Conservation (phyloP, 2,329 filamentous ascomycete genomes). For the Capronia coronata region DNA sequence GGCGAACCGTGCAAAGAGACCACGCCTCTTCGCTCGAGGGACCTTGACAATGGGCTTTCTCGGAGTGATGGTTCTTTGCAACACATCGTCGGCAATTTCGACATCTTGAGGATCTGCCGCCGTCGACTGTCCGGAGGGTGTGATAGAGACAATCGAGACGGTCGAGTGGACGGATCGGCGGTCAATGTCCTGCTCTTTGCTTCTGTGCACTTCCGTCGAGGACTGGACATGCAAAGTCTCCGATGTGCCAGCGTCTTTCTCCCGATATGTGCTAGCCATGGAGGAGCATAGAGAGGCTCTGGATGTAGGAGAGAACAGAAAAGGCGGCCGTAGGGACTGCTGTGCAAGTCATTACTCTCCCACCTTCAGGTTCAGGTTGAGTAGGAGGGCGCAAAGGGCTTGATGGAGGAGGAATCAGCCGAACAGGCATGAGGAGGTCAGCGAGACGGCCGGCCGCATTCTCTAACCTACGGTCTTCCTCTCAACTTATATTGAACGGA, state of each 20-base stretch:
- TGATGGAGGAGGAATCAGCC: no score
- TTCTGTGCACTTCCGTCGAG: conserved; percentile 3
- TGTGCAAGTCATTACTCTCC: conserved; percentile 14
- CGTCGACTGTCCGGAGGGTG: conserved; percentile 12
- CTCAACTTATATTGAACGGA: conserved; percentile 1
- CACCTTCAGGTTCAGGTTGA: no score
- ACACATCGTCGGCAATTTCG: conserved; percentile 16
- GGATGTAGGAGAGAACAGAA: neutral
- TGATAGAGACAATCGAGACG: conserved; percentile 10
- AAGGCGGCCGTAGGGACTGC: conserved; percentile 4
- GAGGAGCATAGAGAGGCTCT: neutral
- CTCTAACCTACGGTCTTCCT: neutral
- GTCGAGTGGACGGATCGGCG: conserved; percentile 9
- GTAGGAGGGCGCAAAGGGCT: no score
- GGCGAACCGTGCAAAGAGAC: conserved; percentile 63
- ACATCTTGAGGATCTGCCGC: conserved; percentile 18
- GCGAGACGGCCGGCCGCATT: conserved; percentile 13
- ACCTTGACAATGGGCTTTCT: conserved; percentile 42
- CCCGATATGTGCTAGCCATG: conserved; percentile 11
- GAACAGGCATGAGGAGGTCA: neutral
- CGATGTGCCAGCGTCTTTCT: conserved; percentile 10
- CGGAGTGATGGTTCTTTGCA: conserved; percentile 30
- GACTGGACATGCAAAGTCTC: conserved; percentile 4
- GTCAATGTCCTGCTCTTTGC: conserved; percentile 11
- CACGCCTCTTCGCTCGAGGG: conserved; percentile 54